phyloP scores from a whole-genome alignment of 2,329 filamentous ascomycete genomes.

The Aureobasidium sp. region DNA sequence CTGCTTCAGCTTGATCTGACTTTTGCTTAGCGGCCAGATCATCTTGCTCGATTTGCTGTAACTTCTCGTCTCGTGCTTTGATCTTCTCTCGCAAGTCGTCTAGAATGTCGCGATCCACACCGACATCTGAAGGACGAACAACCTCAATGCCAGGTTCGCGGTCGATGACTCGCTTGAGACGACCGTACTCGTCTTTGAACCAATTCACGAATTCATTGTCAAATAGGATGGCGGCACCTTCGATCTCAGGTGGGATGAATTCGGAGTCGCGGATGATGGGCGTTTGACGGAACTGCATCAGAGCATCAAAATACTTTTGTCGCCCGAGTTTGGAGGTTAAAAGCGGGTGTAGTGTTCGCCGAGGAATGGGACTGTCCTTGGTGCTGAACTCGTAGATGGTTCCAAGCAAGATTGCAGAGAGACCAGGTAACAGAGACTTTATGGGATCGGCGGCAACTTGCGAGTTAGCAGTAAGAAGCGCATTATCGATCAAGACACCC shows the following conservation, averaged over 20 bases:
- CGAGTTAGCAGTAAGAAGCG: constrained; percentile 46
- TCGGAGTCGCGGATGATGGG: constrained; percentile 63
- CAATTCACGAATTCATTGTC: constrained; percentile 85
- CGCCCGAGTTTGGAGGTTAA: constrained; percentile 69
- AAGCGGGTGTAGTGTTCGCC: constrained; percentile 71
- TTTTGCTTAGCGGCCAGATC: constrained; percentile 47
- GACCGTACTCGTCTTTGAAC: constrained; percentile 90
- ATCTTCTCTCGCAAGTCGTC: constrained; percentile 74
- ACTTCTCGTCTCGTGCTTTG: constrained; percentile 58
- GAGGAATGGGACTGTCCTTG: constrained; percentile 85
- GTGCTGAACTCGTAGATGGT: constrained; percentile 95
- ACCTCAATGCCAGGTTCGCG: constrained; percentile 84
- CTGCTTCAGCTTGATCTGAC: constrained; percentile 63
- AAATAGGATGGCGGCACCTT: constrained; percentile 39
- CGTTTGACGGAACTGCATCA: constrained; percentile 69
- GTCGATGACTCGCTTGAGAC: constrained; percentile 76
- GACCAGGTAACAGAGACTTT: constrained; percentile 64
- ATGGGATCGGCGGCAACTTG: constrained; percentile 35
- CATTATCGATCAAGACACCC: constrained; percentile 29
- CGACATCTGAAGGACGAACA: constrained; percentile 68
- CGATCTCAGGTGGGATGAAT: constrained; percentile 52
- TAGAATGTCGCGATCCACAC: constrained; percentile 87
- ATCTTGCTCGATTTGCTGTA: constrained; percentile 51
- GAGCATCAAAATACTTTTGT: constrained; percentile 76
- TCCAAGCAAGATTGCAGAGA: constrained; percentile 77